These are phyloP conservation scores for Blastocrithidia nonstop DNA, from an alignment of 208 protist genomes.

Conservation along the genomic window DNA sequence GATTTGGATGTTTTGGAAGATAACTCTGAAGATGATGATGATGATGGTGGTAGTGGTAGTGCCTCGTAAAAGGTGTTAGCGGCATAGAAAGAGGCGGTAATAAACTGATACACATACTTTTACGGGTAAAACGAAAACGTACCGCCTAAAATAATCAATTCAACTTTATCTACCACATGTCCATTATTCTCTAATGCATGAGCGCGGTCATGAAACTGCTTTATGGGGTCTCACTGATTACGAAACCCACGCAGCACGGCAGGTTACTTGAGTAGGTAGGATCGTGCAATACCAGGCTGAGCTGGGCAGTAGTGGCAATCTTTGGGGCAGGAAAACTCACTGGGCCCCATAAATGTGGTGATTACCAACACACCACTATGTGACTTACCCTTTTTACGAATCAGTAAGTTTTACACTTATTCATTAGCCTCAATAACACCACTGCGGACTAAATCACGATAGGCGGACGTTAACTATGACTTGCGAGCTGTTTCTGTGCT, in stretches of 20 bases:
- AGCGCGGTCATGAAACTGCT: slow-evolving; percentile 86
- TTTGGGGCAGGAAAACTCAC: slow-evolving; percentile 85
- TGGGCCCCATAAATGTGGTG: slow-evolving; percentile 86
- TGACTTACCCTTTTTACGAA: slow-evolving; percentile 72
- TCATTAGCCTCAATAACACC: slow-evolving; percentile 22
- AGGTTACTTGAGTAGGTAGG: slow-evolving; percentile 86
- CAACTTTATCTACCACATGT: slow-evolving; percentile 93
- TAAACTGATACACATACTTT: slow-evolving; percentile 89
- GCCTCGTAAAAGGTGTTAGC: slow-evolving; percentile 84
- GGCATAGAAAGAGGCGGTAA: slow-evolving; percentile 81
- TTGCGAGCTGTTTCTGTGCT: slow-evolving; percentile 79
- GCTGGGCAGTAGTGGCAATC: slow-evolving; percentile 91
- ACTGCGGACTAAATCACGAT: slow-evolving; percentile 58
- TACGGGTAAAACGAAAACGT: slow-evolving; percentile 97
- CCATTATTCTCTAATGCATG: slow-evolving; percentile 83
- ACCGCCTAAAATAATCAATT: slow-evolving; percentile 99
- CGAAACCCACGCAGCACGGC: slow-evolving; percentile 81
- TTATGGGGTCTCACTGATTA: slow-evolving; percentile 82
- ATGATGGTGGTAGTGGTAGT: slow-evolving; percentile 9
- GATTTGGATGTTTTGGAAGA: too few species aligned
- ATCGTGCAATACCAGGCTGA: slow-evolving; percentile 80
- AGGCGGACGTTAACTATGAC: slow-evolving; percentile 76
- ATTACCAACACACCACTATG: slow-evolving; percentile 88
- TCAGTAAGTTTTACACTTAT: slow-evolving; percentile 49
- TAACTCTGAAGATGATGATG: too few species aligned